Evolutionary conservation across 176 grass and related monocot genomes (phyloP), one percentile per base, ranked within the genome.

Genomic region (Thinopyrum elongatum): DNA sequence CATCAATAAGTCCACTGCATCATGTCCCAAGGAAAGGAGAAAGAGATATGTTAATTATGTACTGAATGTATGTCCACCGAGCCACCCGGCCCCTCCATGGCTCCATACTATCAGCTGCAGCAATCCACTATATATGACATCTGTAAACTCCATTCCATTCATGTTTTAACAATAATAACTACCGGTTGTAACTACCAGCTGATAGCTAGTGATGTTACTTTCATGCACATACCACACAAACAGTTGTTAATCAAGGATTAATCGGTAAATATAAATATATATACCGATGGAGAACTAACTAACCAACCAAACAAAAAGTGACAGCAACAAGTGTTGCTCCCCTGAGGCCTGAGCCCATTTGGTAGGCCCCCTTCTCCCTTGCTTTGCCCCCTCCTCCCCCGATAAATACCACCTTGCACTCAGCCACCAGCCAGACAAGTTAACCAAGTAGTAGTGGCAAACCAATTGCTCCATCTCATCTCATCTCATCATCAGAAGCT

Each of bases 341-440:
- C 84, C 65, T 67, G 83, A 36, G 35, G 81, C 84, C 80, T 68
- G 80, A 36, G 36, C 81, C 81, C 89, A 87, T 73, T 34, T 70
- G 22, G 89, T 87, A 91, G 75, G 80, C 9, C 42, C 58, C 39
- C 16, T 65, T 47, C 8, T 57, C 59, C 70, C 39, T 38, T 8
- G 65, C 87, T 79, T 49, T 57, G 29, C 16, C 67, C 26, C 47
- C 29, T 59, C 27, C 36, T 59, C 16, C 76, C 6, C 36, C 26
- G 85, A 91, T 91, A 91, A 91, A 91, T 91, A 91, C 74, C 46
- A 76, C 61, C 89, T 44, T 79, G 89, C 66, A 63, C 66, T 83
- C 66, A 74, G 57, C 33, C 30, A n/a, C 89, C 39, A 69, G 62
- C 70, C 39, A 70, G 57, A 65, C 39, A 39, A 12, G 59, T 28